phyloP scores from a whole-genome alignment of 1,139 yeast genomes.

The Blastobotrys arbuscula region DNA sequence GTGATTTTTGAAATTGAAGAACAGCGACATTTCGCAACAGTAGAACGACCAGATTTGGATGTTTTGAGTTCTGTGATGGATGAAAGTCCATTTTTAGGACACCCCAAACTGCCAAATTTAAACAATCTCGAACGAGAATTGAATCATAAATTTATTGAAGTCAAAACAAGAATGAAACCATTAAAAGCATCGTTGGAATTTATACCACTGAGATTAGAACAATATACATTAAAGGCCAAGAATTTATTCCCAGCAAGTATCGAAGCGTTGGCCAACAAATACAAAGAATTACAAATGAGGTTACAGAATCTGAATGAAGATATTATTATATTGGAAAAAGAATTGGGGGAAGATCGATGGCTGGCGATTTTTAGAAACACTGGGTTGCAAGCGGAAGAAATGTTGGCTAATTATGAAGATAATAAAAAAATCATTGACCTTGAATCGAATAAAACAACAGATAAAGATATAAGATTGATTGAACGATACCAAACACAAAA shows the following conservation, averaged over 20 bases:
- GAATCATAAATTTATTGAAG: conserved; percentile 31
- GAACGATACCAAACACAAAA: conserved; percentile 20
- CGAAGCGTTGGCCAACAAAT: conserved; percentile 38
- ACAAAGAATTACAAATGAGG: conserved; percentile 38
- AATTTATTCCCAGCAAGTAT: conserved; percentile 35
- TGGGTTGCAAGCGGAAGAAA: conserved; percentile 22
- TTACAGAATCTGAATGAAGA: conserved; percentile 41
- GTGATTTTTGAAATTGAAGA: conserved; percentile 33
- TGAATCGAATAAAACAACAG: conserved; percentile 12
- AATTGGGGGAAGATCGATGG: conserved; percentile 54
- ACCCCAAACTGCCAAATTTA: conserved; percentile 26
- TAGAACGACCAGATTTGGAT: conserved; percentile 18
- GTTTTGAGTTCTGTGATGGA: conserved; percentile 18
- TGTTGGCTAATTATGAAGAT: conserved; percentile 21
- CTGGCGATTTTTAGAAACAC: conserved; percentile 28
- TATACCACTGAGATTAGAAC: conserved; percentile 50
- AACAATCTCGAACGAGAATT: conserved; percentile 30
- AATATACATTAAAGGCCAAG: conserved; percentile 37
- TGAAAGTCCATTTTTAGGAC: conserved; percentile 21
- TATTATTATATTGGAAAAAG: conserved; percentile 39
- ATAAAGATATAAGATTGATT: conserved; percentile 2
- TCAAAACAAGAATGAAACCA: conserved; percentile 43
- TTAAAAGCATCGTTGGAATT: conserved; percentile 55
- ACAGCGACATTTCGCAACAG: conserved; percentile 16
- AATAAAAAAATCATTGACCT: conserved; percentile 15